phyloP scores from a whole-genome alignment of 1,284 basidiomycete species.

The Ustilago shanxiensis region DNA sequence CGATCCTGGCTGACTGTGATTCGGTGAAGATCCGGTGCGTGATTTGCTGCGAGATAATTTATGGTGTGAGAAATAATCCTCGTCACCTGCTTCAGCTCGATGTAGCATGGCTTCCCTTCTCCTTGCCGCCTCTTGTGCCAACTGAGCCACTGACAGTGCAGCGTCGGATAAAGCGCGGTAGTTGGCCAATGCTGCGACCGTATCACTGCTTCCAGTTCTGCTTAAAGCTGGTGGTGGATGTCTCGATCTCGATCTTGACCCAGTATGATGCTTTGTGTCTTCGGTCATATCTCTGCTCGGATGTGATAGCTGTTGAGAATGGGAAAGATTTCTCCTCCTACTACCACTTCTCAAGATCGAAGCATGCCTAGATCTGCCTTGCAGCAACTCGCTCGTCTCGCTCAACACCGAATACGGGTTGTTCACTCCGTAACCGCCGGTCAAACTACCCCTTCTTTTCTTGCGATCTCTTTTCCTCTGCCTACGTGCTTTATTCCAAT shows the following conservation, averaged over 20 bases:
- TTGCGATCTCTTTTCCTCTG: constrained; percentile 13
- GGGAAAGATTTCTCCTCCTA: constrained; percentile 20
- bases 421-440: constrained; percentile 14
- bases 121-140: constrained; percentile 52
- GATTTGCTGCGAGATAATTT: constrained; percentile 30
- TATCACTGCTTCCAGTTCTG: constrained; percentile 20
- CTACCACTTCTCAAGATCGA: constrained; percentile 26
- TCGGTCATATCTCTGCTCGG: not conserved
- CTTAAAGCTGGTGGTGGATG: constrained; percentile 19
- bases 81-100: constrained; percentile 13
- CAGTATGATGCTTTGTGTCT: not conserved
- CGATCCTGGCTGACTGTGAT: constrained; percentile 21
- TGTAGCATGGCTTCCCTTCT: constrained; percentile 37
- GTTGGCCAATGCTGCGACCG: constrained; percentile 21
- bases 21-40: constrained; percentile 23
- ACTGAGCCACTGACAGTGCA: constrained; percentile 51
- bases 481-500: constrained; percentile 36
- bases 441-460: constrained; percentile 22
- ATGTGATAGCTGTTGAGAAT: constrained; percentile 33
- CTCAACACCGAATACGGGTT: constrained; percentile 40
- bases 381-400: constrained; percentile 46
- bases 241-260: constrained; percentile 31
- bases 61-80: constrained; percentile 38
- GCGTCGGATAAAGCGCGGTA: constrained; percentile 54
- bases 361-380: constrained; percentile 20